These are phyloP conservation scores for Byssothecium circinans DNA, from an alignment of 2,329 filamentous ascomycete species.

Conservation along the genomic window DNA sequence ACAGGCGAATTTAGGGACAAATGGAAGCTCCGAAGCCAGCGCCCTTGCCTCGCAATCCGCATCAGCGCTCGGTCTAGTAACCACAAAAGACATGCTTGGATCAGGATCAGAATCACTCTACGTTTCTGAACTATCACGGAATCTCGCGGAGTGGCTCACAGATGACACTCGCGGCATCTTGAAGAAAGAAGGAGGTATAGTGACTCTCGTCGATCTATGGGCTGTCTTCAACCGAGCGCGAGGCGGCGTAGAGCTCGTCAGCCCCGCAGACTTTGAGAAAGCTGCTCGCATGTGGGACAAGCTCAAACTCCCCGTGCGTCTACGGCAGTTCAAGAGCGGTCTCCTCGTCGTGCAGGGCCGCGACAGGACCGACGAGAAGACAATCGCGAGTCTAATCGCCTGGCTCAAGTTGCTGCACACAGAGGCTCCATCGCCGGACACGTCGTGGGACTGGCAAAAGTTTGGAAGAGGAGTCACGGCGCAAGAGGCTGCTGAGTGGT, in stretches of 20 bases:
- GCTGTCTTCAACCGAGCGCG: conserved; percentile 85
- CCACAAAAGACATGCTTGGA: conserved; percentile 90
- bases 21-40: conserved; percentile 66
- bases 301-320: conserved; percentile 79
- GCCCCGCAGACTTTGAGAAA: conserved; percentile 87
- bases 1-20: conserved; percentile 62
- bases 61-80: conserved; percentile 82
- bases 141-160: conserved; percentile 44
- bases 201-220: conserved; percentile 46
- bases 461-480: conserved; percentile 88
- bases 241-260: conserved; percentile 91
- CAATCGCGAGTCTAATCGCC: conserved; percentile 70
- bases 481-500: conserved; percentile 83
- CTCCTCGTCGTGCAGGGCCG: conserved; percentile 90
- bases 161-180: conserved; percentile 42
- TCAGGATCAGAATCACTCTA: conserved; percentile 80
- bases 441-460: conserved; percentile 72
- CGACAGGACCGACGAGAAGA: conserved; percentile 89
- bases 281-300: conserved; percentile 87
- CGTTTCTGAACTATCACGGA: conserved; percentile 61
- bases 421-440: conserved; percentile 64
- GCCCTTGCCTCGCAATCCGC: conserved; percentile 79
- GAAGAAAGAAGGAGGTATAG: conserved; percentile 42
- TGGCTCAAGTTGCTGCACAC: conserved; percentile 78
- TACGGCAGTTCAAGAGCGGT: conserved; percentile 88